Percentiles rank a stretch among this genome's conserved stretches.
These are phyloP conservation scores for Pelargonium citronellum DNA, from an alignment of 441 rosid species.

Conservation along the genomic window DNA sequence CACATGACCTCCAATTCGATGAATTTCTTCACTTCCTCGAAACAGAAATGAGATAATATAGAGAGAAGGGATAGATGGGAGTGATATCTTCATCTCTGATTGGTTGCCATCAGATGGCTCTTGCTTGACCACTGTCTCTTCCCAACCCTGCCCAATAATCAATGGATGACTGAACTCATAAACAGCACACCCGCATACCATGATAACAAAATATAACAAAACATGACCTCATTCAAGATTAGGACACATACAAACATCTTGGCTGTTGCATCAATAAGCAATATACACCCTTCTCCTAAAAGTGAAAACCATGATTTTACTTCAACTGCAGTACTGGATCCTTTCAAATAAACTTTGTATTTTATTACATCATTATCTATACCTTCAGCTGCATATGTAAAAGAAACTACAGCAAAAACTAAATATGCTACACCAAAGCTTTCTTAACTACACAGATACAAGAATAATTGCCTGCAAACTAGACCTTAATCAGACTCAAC, in stretches of 20 bases:
- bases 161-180: conserved; percentile 26
- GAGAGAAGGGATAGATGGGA: conserved; percentile 93
- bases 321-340: no score
- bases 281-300: neutral
- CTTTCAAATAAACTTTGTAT: neutral
- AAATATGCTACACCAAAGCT: neutral
- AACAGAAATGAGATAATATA: conserved; percentile 78
- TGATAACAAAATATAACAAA: conserved; percentile 9
- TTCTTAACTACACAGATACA: neutral
- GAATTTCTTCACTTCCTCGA: conserved; percentile 94
- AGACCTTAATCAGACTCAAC: no score
- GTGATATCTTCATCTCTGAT: conserved; percentile 81
- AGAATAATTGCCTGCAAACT: neutral
- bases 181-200: conserved; percentile 4
- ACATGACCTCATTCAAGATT: neutral
- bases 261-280: neutral
- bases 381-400: neutral
- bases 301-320: neutral
- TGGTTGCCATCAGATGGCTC: conserved; percentile 60
- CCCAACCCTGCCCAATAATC: conserved; percentile 79
- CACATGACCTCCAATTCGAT: conserved; percentile 95
- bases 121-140: conserved; percentile 83
- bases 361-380: neutral
- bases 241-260: neutral
- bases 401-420: neutral